These are phyloP conservation scores for Xylaria flabelliformis DNA, from an alignment of 495 filamentous ascomycete genomes.

Conservation along the genomic window DNA sequence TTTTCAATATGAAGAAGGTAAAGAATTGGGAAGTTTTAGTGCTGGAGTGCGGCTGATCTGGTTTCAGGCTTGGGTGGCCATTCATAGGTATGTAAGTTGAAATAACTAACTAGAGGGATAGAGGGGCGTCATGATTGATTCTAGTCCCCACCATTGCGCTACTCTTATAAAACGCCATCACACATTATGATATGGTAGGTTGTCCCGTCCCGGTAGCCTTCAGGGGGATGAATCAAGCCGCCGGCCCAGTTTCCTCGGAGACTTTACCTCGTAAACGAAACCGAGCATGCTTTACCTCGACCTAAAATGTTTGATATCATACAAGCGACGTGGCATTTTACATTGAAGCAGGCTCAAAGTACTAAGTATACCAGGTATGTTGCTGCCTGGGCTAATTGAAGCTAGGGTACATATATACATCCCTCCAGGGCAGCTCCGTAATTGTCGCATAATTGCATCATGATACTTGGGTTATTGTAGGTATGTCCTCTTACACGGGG, in stretches of 20 bases:
- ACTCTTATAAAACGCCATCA: not conserved
- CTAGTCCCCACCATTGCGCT: constrained; percentile 11
- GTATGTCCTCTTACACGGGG: too few species aligned
- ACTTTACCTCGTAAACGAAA: constrained; percentile 2
- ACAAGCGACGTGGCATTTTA: not conserved
- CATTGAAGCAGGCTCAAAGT: not conserved
- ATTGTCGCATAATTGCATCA: constrained; percentile 4
- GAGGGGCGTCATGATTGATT: not conserved
- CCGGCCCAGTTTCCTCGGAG: constrained; percentile 11
- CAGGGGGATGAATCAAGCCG: constrained; percentile 14
- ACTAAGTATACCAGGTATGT: not conserved
- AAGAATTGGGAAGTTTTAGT: not conserved
- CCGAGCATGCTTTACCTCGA: not conserved
- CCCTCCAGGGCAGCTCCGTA: not conserved
- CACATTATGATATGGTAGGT: not conserved
- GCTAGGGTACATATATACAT: not conserved
- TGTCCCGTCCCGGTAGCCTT: constrained; percentile 10
- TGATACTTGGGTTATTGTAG: not conserved
- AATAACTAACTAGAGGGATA: not conserved
- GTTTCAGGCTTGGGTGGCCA: constrained; percentile 2
- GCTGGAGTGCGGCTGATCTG: not conserved
- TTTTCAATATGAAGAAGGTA: not conserved
- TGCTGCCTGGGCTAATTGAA: not conserved
- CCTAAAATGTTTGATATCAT: not conserved
- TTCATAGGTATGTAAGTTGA: too few species aligned